Evolutionary conservation across 768 basidiomycete genomes (phyloP), one percentile per base, ranked within the genome.

Genomic region (Pulveroboletus ravenelii): DNA sequence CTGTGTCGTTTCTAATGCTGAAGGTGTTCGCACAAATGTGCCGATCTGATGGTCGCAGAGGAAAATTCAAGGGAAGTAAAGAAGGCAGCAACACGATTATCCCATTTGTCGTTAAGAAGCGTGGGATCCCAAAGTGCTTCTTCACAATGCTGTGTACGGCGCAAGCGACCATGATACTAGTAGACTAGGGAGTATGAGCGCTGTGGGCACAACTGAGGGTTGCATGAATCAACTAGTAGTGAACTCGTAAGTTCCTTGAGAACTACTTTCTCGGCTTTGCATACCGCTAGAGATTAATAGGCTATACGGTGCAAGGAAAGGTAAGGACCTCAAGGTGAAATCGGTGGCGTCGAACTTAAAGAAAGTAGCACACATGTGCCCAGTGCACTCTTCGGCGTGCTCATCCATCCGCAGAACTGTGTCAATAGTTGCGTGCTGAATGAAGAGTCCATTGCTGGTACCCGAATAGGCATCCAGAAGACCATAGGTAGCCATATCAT

Each of bases 51-150:
- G 1, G 84, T 88, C 6, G 87, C 81, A 27, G 93, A 69, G 25
- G 74, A 72, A 64, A 91, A 91, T 20, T 81, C 77, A 65, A 89
- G 79, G 0, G 87, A 76, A 7, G 79, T 80, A 63, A 94, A 93
- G 74, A 93, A 94, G 5, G 85, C 82, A 1, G 85, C 89, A 2
- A 89, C 82, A 48, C 93, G 84, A 68, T 88, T 93, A 57, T 87
- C 79, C 90, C 90, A 93, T 40, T 73, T 74, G 65, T 88, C 80
- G 56, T 92, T 85, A 46, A 93, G 79, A 43, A 72, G 70, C 13
- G 86, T 73, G 0, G 90, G 89, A 62, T 93, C 81, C 91, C 90
- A 93, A 37, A 78, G 68, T 50, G 78, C 74, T 34, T 72, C 67
- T 20, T 85, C 88, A 59, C 92, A 93, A 14, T 92, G 75, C 5